Evolutionary conservation across 768 basidiomycete genomes (phyloP).

Genomic region (Suillus hirtellus): DNA sequence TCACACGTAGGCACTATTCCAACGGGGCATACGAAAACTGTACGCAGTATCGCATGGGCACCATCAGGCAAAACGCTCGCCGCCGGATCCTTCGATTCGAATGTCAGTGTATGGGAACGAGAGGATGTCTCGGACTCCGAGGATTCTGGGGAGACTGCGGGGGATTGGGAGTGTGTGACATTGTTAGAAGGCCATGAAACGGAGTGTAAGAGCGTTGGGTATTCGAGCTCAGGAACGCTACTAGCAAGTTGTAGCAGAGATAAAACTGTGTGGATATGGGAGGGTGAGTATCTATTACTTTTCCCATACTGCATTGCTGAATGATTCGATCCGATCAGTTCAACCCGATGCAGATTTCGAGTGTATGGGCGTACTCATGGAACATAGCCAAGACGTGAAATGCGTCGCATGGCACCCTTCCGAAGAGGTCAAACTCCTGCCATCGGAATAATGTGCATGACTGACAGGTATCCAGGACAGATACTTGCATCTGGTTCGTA

Average conservation of each 20-base stretch:
- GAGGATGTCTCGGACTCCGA: constrained; percentile 44
- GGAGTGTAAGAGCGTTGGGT: constrained; percentile 92
- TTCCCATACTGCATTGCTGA: neutral
- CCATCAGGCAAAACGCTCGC: constrained; percentile 86
- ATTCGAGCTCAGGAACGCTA: constrained; percentile 69
- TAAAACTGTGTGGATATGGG: constrained; percentile 99
- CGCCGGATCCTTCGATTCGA: constrained; percentile 92
- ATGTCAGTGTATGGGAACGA: constrained; percentile 89
- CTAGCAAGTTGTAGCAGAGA: constrained; percentile 95
- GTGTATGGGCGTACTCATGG: constrained; percentile 93
- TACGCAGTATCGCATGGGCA: constrained; percentile 85
- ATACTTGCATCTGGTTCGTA: constrained; percentile 96
- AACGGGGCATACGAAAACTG: constrained; percentile 86
- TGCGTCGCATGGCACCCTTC: constrained; percentile 92
- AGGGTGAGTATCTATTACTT: constrained; percentile 54
- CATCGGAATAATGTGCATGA: constrained; percentile 12
- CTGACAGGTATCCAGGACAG: constrained; percentile 42
- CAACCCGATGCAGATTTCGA: constrained; percentile 93
- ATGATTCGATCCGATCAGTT: constrained; percentile 43
- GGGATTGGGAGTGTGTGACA: constrained; percentile 86
- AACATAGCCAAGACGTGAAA: constrained; percentile 96
- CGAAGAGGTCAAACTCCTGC: constrained; percentile 68
- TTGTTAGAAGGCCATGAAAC: constrained; percentile 93
- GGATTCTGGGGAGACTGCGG: constrained; percentile 32
- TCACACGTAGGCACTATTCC: constrained; percentile 62